A percentile compares a stretch with the other conserved stretches of the same genome.
These are phyloP conservation scores for Oxyria digyna DNA, from an alignment of 148 eudicot species.

Conservation along the genomic window DNA sequence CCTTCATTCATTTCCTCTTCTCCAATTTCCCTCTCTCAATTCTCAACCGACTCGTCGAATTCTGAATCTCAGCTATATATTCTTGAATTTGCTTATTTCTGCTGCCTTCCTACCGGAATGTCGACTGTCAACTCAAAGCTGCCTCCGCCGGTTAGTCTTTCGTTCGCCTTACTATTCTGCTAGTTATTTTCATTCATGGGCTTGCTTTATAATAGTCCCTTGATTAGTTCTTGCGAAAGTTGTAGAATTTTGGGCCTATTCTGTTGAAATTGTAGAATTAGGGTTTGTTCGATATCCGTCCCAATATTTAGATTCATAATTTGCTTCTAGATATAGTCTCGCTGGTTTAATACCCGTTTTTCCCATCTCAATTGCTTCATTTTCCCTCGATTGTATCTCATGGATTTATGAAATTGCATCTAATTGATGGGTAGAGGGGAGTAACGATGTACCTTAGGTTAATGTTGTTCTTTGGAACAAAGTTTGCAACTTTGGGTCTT, in stretches of 20 bases:
- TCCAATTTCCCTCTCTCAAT: neutral
- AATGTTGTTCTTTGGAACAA: neutral
- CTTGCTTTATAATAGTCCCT: neutral
- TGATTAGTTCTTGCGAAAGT: neutral
- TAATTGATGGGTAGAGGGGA: neutral
- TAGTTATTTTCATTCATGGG: neutral
- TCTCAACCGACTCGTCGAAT: neutral
- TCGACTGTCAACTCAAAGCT: slow-evolving; percentile 2
- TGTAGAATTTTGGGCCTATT: neutral
- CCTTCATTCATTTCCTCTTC: neutral
- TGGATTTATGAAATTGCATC: neutral
- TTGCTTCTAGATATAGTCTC: neutral
- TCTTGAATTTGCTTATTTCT: neutral
- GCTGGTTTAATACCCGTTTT: neutral
- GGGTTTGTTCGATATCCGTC: neutral
- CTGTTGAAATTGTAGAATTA: neutral
- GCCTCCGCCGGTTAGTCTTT: neutral
- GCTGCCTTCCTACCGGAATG: neutral
- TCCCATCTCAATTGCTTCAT: neutral
- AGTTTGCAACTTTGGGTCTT: neutral
- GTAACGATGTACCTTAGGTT: neutral
- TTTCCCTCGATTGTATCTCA: neutral
- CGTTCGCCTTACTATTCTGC: neutral
- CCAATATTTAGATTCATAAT: neutral
- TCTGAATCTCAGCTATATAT: neutral